These are phyloP conservation scores for Keithomyces neogunnii DNA, from an alignment of 2,329 filamentous ascomycete species.

Conservation along the genomic window DNA sequence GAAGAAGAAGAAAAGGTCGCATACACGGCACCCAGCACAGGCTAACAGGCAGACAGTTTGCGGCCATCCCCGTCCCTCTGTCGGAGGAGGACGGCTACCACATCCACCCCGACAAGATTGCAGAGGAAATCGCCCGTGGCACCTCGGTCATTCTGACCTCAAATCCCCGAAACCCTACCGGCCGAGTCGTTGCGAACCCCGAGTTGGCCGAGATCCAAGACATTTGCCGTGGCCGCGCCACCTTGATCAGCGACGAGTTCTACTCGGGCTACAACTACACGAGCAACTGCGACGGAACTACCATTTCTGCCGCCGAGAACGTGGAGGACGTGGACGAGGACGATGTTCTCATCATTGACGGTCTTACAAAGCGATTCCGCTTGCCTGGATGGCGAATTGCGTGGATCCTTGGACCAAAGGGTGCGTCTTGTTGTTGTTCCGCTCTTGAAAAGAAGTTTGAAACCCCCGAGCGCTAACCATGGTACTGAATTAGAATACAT, in stretches of 20 bases:
- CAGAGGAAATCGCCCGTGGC: constrained; percentile 79
- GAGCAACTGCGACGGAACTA: constrained; percentile 79
- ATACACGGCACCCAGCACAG: background rate
- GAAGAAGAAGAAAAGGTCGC: background rate
- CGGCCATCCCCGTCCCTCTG: constrained; percentile 77
- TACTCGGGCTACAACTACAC: constrained; percentile 97
- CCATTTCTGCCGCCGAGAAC: constrained; percentile 83
- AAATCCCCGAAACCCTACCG: constrained; percentile 91
- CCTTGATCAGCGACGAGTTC: constrained; percentile 93
- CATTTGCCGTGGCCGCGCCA: constrained; percentile 82
- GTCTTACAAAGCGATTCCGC: constrained; percentile 92
- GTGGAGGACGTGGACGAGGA: constrained; percentile 83
- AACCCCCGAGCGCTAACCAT: background rate
- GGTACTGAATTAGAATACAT: constrained; percentile 59
- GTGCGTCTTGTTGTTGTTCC: constrained; percentile 19
- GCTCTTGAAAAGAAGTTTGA: background rate
- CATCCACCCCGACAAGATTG: constrained; percentile 88
- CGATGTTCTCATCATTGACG: constrained; percentile 90
- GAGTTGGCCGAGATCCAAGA: constrained; percentile 88
- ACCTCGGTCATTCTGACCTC: constrained; percentile 87
- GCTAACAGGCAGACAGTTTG: constrained; percentile 48
- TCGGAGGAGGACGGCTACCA: constrained; percentile 82
- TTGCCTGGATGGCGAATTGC: constrained; percentile 94
- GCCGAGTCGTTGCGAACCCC: constrained; percentile 75
- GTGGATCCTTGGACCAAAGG: constrained; percentile 89